Evolutionary conservation across 2,329 filamentous ascomycete genomes (phyloP).

Genomic region (Myriosclerotinia curreyana): DNA sequence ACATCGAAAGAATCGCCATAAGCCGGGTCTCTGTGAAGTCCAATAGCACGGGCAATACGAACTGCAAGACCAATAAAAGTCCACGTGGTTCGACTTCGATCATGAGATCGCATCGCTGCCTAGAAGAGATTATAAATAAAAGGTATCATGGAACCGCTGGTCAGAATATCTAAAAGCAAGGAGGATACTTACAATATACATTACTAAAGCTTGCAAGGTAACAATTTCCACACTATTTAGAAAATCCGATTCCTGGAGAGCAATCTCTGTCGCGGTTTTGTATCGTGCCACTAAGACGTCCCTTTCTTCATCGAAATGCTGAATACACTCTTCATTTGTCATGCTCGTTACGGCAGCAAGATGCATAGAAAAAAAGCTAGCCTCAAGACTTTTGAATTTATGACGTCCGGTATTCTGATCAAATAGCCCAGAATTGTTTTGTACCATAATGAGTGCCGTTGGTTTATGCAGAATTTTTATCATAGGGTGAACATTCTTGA

Average conservation of each 20-base stretch:
- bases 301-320: constrained; percentile 51
- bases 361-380: background rate
- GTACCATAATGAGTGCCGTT: background rate
- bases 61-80: constrained; percentile 42
- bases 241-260: constrained; percentile 53
- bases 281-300: constrained; percentile 25
- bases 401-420: constrained; percentile 14
- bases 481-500: constrained; percentile 20
- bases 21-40: constrained; percentile 49
- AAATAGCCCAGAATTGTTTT: background rate
- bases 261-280: constrained; percentile 23
- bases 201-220: constrained; percentile 59
- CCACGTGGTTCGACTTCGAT: constrained; percentile 42
- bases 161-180: background rate
- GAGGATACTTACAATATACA: constrained; percentile 55
- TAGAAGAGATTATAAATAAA: constrained; percentile 1
- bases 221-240: constrained; percentile 60
- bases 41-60: constrained; percentile 43
- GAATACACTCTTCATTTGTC: constrained; percentile 44
- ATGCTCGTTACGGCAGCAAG: constrained; percentile 41
- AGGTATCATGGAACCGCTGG: background rate
- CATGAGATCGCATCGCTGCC: constrained; percentile 22
- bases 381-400: constrained; percentile 22
- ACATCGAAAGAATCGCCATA: constrained; percentile 46
- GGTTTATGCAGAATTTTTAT: constrained; percentile 5